phyloP scores from a whole-genome alignment of 148 eudicot genomes.

The Polygonum maritimum region DNA sequence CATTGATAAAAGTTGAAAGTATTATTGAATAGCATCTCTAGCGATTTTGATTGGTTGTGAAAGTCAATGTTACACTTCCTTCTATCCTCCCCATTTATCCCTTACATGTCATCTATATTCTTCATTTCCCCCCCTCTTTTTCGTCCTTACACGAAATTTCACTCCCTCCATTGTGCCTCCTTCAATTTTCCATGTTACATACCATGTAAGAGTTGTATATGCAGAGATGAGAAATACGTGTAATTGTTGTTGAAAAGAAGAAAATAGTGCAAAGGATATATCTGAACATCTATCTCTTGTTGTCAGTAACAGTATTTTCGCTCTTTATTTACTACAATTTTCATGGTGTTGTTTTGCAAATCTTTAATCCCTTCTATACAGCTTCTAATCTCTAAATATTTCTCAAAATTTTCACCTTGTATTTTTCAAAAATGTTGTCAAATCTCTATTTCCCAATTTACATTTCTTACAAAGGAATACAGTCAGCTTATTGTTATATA shows the following conservation, averaged over 20 bases:
- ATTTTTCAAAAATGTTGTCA: too few relatives aligned
- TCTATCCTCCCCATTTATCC: background rate
- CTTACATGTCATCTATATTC: background rate
- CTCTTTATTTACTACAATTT: background rate
- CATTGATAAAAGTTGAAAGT: background rate
- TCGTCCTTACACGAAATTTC: background rate
- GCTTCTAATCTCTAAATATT: too few relatives aligned
- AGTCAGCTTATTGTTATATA: too few relatives aligned
- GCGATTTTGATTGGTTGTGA: background rate
- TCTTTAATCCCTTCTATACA: background rate
- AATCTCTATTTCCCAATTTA: too few relatives aligned
- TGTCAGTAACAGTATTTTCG: too few relatives aligned
- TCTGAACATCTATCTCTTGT: too few relatives aligned
- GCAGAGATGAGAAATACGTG: background rate
- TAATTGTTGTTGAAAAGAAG: background rate
- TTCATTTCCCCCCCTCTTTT: background rate
- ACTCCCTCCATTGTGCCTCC: background rate
- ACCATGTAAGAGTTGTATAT: background rate
- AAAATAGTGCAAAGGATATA: background rate
- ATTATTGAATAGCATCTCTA: background rate
- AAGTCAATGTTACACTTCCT: background rate
- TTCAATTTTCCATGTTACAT: background rate
- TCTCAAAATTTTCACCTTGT: too few relatives aligned
- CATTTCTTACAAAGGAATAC: too few relatives aligned
- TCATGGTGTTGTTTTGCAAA: background rate